Conservation (phyloP, 2,329 filamentous ascomycete genomes). For the Colletotrichum sp. region DNA sequence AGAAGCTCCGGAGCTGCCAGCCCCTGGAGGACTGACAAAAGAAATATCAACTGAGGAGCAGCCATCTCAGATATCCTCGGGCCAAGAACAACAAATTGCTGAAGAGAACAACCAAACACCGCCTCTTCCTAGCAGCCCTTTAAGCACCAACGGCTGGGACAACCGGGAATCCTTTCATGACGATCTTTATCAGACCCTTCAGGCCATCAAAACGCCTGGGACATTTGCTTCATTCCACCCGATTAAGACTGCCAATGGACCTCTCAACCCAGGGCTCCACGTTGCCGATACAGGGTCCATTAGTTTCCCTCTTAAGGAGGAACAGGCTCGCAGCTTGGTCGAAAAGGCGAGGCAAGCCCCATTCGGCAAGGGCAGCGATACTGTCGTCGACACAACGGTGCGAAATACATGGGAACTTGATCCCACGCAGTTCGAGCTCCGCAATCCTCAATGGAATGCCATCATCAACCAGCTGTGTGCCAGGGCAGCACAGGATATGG, state of each 20-base stretch:
- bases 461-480: slow-evolving; percentile 28
- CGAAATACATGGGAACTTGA: slow-evolving; percentile 50
- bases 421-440: slow-evolving; percentile 39
- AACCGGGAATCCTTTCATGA: background rate
- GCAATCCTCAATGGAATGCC: slow-evolving; percentile 34
- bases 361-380: slow-evolving; percentile 42
- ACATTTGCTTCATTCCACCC: slow-evolving; percentile 21
- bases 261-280: slow-evolving; percentile 5
- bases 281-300: slow-evolving; percentile 26
- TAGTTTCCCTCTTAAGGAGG: slow-evolving; percentile 27
- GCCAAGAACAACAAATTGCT: background rate
- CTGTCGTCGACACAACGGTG: slow-evolving; percentile 42
- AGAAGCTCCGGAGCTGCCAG: background rate
- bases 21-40: background rate
- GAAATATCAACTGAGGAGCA: background rate
- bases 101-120: background rate
- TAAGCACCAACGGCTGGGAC: background rate
- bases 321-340: slow-evolving; percentile 28
- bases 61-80: background rate
- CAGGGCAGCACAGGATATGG: slow-evolving; percentile 32
- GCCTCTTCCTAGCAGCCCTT: background rate
- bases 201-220: slow-evolving; percentile 13
- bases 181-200: slow-evolving; percentile 9
- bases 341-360: slow-evolving; percentile 34
- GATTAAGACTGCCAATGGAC: background rate